Evolutionary conservation across 2,329 filamentous ascomycete genomes (phyloP).

Genomic region (Aspergillus aculeatus): DNA sequence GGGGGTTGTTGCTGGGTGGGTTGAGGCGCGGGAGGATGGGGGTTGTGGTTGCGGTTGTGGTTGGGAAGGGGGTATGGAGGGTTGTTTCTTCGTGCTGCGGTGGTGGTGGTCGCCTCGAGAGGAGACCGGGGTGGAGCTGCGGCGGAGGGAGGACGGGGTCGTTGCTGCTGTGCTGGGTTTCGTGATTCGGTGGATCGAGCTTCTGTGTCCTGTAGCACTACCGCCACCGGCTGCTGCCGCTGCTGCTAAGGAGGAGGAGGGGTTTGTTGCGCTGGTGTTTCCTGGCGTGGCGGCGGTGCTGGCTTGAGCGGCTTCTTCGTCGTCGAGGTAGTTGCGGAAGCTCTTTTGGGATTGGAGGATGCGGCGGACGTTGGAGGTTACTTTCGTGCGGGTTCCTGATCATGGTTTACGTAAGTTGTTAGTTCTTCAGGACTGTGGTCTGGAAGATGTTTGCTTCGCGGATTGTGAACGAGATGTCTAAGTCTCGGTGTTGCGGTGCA

Average conservation of each 20-base stretch:
- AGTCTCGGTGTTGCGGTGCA: too few relatives aligned
- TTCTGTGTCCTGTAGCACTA: constrained; percentile 15
- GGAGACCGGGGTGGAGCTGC: constrained; percentile 30
- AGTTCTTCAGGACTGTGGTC: not conserved
- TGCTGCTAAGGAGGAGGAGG: not conserved
- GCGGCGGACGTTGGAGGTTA: constrained; percentile 47
- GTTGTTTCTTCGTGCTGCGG: constrained; percentile 21
- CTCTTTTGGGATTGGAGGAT: constrained; percentile 51
- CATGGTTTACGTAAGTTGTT: not conserved
- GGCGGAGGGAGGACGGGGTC: constrained; percentile 18
- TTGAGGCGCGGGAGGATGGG: not conserved
- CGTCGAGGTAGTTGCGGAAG: constrained; percentile 52
- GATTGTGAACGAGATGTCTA: not conserved
- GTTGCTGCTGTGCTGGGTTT: constrained; percentile 14
- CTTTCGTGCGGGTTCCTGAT: constrained; percentile 40
- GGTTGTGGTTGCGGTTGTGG: not conserved
- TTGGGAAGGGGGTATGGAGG: constrained; percentile 6
- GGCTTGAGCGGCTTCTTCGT: constrained; percentile 47
- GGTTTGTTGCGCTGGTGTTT: constrained; percentile 9
- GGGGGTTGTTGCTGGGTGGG: not conserved
- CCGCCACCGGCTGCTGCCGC: not conserved
- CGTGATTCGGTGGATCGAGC: constrained; percentile 19
- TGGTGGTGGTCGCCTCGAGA: constrained; percentile 4
- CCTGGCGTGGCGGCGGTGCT: constrained; percentile 18
- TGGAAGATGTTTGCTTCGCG: not conserved